These are phyloP conservation scores for Codiaeum variegatum DNA, from an alignment of 441 rosid species.

Conservation along the genomic window DNA sequence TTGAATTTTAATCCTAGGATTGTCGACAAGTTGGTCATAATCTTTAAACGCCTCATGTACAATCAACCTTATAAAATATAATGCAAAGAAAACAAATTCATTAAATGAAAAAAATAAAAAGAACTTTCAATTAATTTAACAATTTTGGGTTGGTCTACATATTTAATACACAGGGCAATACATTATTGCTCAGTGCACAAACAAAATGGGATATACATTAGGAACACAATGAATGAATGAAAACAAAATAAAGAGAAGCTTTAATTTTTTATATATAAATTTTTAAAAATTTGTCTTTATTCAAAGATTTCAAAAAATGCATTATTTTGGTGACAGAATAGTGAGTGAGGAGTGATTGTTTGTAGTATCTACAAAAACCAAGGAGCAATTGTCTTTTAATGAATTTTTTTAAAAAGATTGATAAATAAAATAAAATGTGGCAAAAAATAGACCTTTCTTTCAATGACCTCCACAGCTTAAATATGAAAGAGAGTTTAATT, in stretches of 20 bases:
- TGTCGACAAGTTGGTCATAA: too few relatives aligned
- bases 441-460: conserved; percentile 27
- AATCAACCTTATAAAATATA: too few relatives aligned
- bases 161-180: too few relatives aligned
- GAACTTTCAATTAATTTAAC: background rate
- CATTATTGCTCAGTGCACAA: background rate
- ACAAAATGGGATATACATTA: background rate
- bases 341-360: background rate
- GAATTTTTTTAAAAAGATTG: too few relatives aligned
- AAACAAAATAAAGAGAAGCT: background rate
- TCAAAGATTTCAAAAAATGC: background rate
- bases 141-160: background rate
- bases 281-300: background rate
- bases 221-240: background rate
- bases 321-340: background rate
- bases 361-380: background rate
- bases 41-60: too few relatives aligned
- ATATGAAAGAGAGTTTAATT: conserved; percentile 19
- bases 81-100: too few relatives aligned
- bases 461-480: conserved; percentile 10
- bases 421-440: conserved; percentile 8
- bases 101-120: too few relatives aligned
- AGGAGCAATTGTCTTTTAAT: background rate
- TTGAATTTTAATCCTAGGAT: too few relatives aligned
- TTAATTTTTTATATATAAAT: background rate